phyloP scores from a whole-genome alignment of 2,329 filamentous ascomycete species.

The Trichoderma sp. region DNA sequence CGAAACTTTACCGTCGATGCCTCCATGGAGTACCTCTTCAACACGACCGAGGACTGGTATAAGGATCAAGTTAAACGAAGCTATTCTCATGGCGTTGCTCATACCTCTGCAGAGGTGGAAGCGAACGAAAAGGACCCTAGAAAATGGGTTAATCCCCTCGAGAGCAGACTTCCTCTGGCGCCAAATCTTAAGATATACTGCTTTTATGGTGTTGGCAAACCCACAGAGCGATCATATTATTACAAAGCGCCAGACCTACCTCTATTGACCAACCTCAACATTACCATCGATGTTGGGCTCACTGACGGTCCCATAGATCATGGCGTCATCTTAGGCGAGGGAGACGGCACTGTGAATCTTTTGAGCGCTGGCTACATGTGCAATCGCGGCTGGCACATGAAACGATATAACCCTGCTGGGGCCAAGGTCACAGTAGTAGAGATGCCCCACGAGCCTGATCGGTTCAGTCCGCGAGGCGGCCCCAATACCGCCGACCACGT shows the following conservation, averaged over 20 bases:
- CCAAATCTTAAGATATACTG: conserved; percentile 93
- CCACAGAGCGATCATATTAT: conserved; percentile 88
- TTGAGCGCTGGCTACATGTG: conserved; percentile 96
- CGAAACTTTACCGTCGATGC: conserved; percentile 78
- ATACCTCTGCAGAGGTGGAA: conserved; percentile 75
- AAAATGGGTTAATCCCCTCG: conserved; percentile 95
- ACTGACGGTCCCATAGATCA: conserved; percentile 67
- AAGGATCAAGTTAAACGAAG: conserved; percentile 64
- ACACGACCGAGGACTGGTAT: conserved; percentile 84
- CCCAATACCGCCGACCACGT: conserved; percentile 84
- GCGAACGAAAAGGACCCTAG: conserved; percentile 70
- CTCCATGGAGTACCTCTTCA: conserved; percentile 74
- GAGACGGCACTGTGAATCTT: conserved; percentile 94
- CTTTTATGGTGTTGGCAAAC: conserved; percentile 94
- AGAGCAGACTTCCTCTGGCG: conserved; percentile 80
- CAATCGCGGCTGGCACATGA: conserved; percentile 88
- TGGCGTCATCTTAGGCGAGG: conserved; percentile 92
- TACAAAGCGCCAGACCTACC: conserved; percentile 71
- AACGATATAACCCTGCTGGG: conserved; percentile 86
- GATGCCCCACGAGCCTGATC: conserved; percentile 94
- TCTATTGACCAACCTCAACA: conserved; percentile 63
- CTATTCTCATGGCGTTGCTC: conserved; percentile 87
- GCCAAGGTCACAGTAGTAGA: conserved; percentile 81
- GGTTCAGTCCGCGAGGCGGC: conserved; percentile 78
- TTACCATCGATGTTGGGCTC: conserved; percentile 67